These are phyloP conservation scores for Curvularia eragrostidis DNA, from an alignment of 2,329 filamentous ascomycete genomes.

Conservation along the genomic window DNA sequence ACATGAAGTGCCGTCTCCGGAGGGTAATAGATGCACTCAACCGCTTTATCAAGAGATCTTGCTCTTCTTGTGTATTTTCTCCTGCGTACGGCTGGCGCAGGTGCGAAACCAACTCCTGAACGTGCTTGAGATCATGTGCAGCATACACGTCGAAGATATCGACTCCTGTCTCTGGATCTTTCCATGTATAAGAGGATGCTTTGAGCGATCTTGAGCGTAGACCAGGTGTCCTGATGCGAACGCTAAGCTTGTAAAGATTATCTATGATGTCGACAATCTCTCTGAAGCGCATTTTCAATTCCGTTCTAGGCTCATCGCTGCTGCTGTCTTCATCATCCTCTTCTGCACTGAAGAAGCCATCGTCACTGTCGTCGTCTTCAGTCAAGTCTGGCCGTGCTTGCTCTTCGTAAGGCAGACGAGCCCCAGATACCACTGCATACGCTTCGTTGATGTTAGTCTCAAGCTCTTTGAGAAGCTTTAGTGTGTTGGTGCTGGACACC, in stretches of 20 bases:
- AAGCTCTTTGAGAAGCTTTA: constrained; percentile 46
- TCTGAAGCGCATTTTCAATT: constrained; percentile 45
- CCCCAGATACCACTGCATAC: constrained; percentile 34
- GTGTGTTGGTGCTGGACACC: constrained; percentile 40
- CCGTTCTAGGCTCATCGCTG: constrained; percentile 30
- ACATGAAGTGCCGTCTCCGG: constrained; percentile 48
- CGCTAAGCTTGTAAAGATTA: constrained; percentile 48
- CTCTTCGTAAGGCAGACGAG: constrained; percentile 45
- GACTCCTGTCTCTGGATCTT: constrained; percentile 46
- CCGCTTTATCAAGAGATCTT: constrained; percentile 35
- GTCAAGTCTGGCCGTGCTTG: constrained; percentile 25
- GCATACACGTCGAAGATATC: constrained; percentile 45
- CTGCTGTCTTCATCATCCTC: constrained; percentile 34
- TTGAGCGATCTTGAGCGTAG: constrained; percentile 45
- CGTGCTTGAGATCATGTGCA: constrained; percentile 38
- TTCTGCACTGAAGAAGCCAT: constrained; percentile 38
- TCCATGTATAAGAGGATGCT: constrained; percentile 44
- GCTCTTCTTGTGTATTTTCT: constrained; percentile 14
- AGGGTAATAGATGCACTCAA: constrained; percentile 43
- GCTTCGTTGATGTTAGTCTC: constrained; percentile 40
- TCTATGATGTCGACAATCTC: constrained; percentile 49
- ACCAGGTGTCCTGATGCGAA: constrained; percentile 47
- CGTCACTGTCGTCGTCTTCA: constrained; percentile 34
- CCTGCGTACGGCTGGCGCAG: constrained; percentile 26
- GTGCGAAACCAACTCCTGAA: constrained; percentile 37